Conservation (phyloP, 257 asterid genomes). For the Anisodus tanguticus region DNA sequence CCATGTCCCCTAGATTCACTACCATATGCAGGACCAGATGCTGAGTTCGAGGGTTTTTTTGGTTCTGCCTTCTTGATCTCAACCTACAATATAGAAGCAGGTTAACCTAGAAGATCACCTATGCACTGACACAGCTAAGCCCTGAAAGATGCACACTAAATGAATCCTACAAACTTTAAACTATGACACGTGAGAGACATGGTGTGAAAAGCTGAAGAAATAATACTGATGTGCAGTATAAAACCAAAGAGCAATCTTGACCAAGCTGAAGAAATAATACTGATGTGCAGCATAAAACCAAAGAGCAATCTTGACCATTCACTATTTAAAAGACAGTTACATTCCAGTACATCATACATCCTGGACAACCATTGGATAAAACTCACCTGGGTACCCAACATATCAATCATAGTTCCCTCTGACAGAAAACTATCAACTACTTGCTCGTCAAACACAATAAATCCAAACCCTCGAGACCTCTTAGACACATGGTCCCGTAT, state of each 20-base stretch:
- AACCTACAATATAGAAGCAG: constrained; percentile 99
- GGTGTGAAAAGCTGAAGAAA: neutral
- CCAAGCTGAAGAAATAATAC: neutral
- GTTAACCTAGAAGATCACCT: constrained; percentile 79
- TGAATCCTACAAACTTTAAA: constrained; percentile 30
- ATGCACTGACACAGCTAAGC: constrained; percentile 48
- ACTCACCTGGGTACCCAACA: constrained; percentile 88
- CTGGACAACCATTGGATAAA: constrained; percentile 2
- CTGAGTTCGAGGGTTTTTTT: constrained; percentile 96
- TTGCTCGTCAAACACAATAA: constrained; percentile 80
- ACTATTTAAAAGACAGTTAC: constrained; percentile 25
- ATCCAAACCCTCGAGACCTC: constrained; percentile 95
- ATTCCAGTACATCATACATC: constrained; percentile 28
- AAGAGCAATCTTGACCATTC: neutral
- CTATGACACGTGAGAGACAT: neutral
- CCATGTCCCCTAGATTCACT: constrained; percentile 94
- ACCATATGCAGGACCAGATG: constrained; percentile 76
- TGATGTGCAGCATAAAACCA: neutral
- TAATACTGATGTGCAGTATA: neutral
- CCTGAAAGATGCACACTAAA: constrained; percentile 34
- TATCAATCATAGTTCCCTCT: constrained; percentile 92
- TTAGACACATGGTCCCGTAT: constrained; percentile 83
- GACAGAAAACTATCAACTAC: constrained; percentile 70
- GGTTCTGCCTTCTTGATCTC: constrained; percentile 99
- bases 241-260: neutral